Base-by-base conservation (phyloP, 1,139 yeast species). In the Candida tropicalis region DNA sequence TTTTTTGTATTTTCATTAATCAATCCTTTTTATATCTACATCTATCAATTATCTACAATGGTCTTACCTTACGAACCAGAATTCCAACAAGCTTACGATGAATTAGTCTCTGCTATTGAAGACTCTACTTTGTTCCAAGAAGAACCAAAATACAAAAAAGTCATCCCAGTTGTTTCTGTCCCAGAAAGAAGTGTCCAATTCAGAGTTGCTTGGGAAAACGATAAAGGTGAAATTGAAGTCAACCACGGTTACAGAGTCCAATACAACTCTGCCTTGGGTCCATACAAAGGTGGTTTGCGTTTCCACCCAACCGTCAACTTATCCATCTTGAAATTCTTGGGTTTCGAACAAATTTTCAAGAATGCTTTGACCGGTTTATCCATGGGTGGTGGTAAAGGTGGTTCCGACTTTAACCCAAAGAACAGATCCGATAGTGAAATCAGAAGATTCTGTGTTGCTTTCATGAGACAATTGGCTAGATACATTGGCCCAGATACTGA, bases 371-470 rank as follows among this genome's bases (percentile, higher is more conserved):
- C 99, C 58, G 98, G 98, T 60, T 81, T 91, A 61, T 82, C 85
- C 81, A 90, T 93, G 87, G 99, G 99, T 68, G 99, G 99, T 78
- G 99, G 97, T 75, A 93, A 93, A 73, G 99, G 99, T 82, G 99
- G 99, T 70, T 79, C 96, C 52, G 97, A 93, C 75, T 93, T 93
- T 73, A 89, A 91, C 75, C 97, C 97, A 61, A 91, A 91, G 81
- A 96, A 93, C 62, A 86, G 85, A 73, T 78, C 96, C 46, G 95
- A 91, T 70, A 69, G 75, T 58, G 99, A 93, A 77, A 91, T 93
- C 72, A 86, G 99, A 79, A 84, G 96, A 72, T 93, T 93, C 82
- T 91, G 98, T 78, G 82, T 80, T 62, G 80, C 97, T 38, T 93
- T 93, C 79, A 93, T 91, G 97, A 80, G 90, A 70, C 97, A 90